A percentile compares a stretch with the other conserved stretches of the same genome.
Evolutionary conservation across 768 basidiomycete genomes (phyloP).

Genomic region (Arthromyces matolae): DNA sequence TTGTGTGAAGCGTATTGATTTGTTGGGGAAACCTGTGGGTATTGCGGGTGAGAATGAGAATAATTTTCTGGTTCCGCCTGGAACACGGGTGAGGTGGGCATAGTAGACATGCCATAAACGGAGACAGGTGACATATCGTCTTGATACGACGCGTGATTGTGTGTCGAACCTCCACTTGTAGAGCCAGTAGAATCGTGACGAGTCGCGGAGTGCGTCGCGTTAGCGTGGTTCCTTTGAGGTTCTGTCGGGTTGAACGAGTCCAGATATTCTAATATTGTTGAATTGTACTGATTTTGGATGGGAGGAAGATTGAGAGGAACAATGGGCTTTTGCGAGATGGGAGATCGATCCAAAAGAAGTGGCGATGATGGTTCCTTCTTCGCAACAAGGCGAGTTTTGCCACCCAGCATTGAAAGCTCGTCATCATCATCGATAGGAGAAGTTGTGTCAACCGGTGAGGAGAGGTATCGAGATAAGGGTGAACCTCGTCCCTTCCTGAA

Average conservation of each 20-base stretch:
- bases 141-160: slow-evolving; percentile 10
- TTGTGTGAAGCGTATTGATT: slow-evolving; percentile 11
- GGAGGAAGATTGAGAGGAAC: slow-evolving; percentile 63
- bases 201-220: slow-evolving; percentile 2
- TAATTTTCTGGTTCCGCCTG: slow-evolving; percentile 33
- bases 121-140: slow-evolving; percentile 41
- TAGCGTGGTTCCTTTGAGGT: slow-evolving; percentile 19
- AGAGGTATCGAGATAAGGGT: slow-evolving; percentile 35
- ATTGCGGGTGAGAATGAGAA: no score
- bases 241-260: slow-evolving; percentile 48
- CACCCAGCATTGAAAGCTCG: slow-evolving; percentile 60
- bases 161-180: slow-evolving; percentile 6
- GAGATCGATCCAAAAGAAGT: slow-evolving; percentile 58
- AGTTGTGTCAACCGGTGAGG: slow-evolving; percentile 31
- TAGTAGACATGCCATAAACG: slow-evolving; percentile 43
- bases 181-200: slow-evolving; percentile 13
- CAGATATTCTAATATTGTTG: slow-evolving; percentile 65
- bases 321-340: slow-evolving; percentile 66
- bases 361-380: slow-evolving; percentile 59
- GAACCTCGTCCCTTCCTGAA: slow-evolving; percentile 56
- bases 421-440: slow-evolving; percentile 53
- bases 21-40: slow-evolving; percentile 13
- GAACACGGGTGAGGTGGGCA: slow-evolving; percentile 31
- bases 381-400: slow-evolving; percentile 61
- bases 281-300: slow-evolving; percentile 49